These are phyloP conservation scores for Boletellus sp. DNA, from an alignment of 768 basidiomycete species.

Conservation along the genomic window DNA sequence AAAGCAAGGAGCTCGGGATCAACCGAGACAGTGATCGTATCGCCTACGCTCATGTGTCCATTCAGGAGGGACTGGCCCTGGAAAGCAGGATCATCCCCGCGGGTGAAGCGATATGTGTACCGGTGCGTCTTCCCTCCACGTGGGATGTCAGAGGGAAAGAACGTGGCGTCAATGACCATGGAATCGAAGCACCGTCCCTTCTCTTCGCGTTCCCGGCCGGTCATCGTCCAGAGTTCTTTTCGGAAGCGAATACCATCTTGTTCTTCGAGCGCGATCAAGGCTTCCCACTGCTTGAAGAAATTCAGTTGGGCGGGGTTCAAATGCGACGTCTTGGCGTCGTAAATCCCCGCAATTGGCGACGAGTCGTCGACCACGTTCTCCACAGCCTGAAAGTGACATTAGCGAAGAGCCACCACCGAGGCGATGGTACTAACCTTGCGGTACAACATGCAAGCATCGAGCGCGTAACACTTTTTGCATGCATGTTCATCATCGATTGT, in stretches of 20 bases:
- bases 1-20: slow-evolving; percentile 85
- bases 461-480: slow-evolving; percentile 77
- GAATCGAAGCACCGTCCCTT: slow-evolving; percentile 80
- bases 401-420: neutral
- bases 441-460: slow-evolving; percentile 93
- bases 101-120: slow-evolving; percentile 72
- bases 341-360: slow-evolving; percentile 63
- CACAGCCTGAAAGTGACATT: slow-evolving; percentile 49
- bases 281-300: slow-evolving; percentile 93
- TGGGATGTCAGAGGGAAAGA: slow-evolving; percentile 19
- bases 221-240: slow-evolving; percentile 93
- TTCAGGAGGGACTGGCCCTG: slow-evolving; percentile 47
- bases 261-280: slow-evolving; percentile 80
- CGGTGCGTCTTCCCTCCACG: slow-evolving; percentile 62
- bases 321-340: slow-evolving; percentile 76
- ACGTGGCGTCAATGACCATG: slow-evolving; percentile 65
- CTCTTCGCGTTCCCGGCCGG: slow-evolving; percentile 71
- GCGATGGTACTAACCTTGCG: slow-evolving; percentile 55
- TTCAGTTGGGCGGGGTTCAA: slow-evolving; percentile 59
- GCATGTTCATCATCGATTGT: slow-evolving; percentile 78
- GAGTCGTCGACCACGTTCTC: slow-evolving; percentile 55
- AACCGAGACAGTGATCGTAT: slow-evolving; percentile 83
- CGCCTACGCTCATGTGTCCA: slow-evolving; percentile 75
- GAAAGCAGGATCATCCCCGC: slow-evolving; percentile 23
- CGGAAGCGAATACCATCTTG: slow-evolving; percentile 79